Conservation (phyloP, 2,329 filamentous ascomycete species). For the Neocatenulostroma microsporum region DNA sequence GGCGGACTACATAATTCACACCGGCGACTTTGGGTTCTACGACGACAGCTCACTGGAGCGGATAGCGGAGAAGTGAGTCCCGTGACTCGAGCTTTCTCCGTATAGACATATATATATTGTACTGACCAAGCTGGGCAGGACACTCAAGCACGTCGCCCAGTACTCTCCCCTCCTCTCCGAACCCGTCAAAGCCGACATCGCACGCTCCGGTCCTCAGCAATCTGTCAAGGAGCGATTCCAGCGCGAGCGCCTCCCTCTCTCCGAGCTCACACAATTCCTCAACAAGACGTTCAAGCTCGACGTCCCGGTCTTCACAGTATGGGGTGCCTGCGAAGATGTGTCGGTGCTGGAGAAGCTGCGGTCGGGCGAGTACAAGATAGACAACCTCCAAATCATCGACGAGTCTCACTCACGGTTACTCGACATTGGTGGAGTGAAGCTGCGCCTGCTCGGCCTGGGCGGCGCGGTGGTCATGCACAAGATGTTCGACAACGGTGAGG, state of each 20-base stretch:
- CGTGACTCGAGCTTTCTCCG: background rate
- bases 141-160: constrained; percentile 94
- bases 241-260: constrained; percentile 76
- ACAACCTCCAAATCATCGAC: constrained; percentile 96
- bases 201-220: constrained; percentile 57
- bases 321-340: constrained; percentile 98
- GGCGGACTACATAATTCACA: constrained; percentile 96
- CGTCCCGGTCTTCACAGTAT: constrained; percentile 95
- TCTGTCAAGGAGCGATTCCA: constrained; percentile 76
- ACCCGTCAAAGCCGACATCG: constrained; percentile 58
- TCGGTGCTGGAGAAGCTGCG: constrained; percentile 95
- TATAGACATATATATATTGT: too few species aligned
- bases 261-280: constrained; percentile 82
- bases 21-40: constrained; percentile 98
- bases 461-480: constrained; percentile 99
- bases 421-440: constrained; percentile 90
- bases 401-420: constrained; percentile 93
- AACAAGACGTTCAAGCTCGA: constrained; percentile 85
- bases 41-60: constrained; percentile 91
- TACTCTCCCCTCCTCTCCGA: constrained; percentile 93
- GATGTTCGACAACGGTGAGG: constrained; percentile 97
- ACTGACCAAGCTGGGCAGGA: constrained; percentile 61
- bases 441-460: constrained; percentile 84
- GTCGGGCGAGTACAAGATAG: constrained; percentile 94
- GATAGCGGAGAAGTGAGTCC: constrained; percentile 88